Conservation (phyloP, 805 yeast species). For the Candida ficus region DNA sequence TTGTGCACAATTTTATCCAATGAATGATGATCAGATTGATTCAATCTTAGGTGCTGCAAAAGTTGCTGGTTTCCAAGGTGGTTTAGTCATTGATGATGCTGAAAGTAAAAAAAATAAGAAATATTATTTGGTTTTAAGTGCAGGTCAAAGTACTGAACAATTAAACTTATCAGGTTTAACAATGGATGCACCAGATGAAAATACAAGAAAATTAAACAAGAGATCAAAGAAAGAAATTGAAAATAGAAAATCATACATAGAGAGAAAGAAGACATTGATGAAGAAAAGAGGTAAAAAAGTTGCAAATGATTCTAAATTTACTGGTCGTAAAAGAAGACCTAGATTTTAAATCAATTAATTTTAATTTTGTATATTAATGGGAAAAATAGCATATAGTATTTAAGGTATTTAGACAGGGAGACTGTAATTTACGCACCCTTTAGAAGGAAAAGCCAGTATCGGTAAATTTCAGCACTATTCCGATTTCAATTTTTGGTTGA, state of each 20-base stretch:
- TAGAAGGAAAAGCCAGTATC: too few relatives aligned
- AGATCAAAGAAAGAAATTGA: slow-evolving; percentile 47
- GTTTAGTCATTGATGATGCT: slow-evolving; percentile 88
- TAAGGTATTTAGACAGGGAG: background rate
- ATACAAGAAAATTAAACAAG: slow-evolving; percentile 29
- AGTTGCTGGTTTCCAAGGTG: slow-evolving; percentile 94
- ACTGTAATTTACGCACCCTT: background rate
- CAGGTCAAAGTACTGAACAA: slow-evolving; percentile 72
- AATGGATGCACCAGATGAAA: slow-evolving; percentile 56
- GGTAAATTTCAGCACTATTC: slow-evolving; percentile 1
- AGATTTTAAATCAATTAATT: slow-evolving; percentile 39
- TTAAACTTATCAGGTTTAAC: slow-evolving; percentile 76
- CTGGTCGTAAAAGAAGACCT: slow-evolving; percentile 78
- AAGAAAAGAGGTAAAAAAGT: slow-evolving; percentile 86
- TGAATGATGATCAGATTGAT: slow-evolving; percentile 79
- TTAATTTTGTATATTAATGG: background rate
- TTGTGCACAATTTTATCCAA: slow-evolving; percentile 95
- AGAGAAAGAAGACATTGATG: slow-evolving; percentile 90
- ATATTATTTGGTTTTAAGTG: slow-evolving; percentile 83
- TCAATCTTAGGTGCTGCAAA: slow-evolving; percentile 80
- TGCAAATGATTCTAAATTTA: slow-evolving; percentile 85
- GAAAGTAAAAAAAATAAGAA: slow-evolving; percentile 89
- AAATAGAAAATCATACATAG: slow-evolving; percentile 72
- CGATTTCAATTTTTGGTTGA: background rate
- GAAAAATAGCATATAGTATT: background rate